Evolutionary conservation across 257 asterid genomes (phyloP), one percentile per base, ranked within the genome.

Genomic region (Prunella vulgaris): DNA sequence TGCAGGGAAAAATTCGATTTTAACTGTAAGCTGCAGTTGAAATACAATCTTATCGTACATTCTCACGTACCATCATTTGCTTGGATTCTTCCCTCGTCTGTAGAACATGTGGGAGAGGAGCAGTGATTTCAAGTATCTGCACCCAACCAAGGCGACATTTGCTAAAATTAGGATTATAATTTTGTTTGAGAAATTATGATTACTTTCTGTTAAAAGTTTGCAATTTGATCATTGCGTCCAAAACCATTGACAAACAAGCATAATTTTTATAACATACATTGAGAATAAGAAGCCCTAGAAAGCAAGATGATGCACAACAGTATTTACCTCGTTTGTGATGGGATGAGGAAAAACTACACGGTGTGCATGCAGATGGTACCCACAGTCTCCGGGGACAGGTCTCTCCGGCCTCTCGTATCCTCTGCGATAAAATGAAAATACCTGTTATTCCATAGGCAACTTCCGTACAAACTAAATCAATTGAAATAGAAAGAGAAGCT

Each of bases 331-430:
- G 49, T 75, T 74, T 18, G 84, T 74, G 24, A 74, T 81, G 20
- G 97, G 99, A 79, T 91, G 99, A 58, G 80, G 42, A 73, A 94
- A 85, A 70, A 70, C 72, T 48, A 87, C 57, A 42, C 54, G 88
- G 77, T 94, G 97, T 12, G 99, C 97, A 64, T 94, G 99, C 83
- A 94, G 75, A 76, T 89, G 86, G 80, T 94, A 94, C 69, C 99
- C 99, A 68, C 93, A 91, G 74, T 94, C 99, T 40, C 99, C 99
- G 13, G 97, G 99, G 83, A 94, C 96, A 40, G 99, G 97, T 71
- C 85, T 89, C 69, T 66, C 93, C 22, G 99, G 99, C 70, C 87
- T 89, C 64, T 69, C 83, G 46, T 87, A 90, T 48, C 97, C 99
- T 58, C 99, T 93, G 77, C 70, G 58, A 70, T 54, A 61, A 79